Base-by-base conservation (phyloP, 2,329 filamentous ascomycete species). In the Tricladium varicosporioides region DNA sequence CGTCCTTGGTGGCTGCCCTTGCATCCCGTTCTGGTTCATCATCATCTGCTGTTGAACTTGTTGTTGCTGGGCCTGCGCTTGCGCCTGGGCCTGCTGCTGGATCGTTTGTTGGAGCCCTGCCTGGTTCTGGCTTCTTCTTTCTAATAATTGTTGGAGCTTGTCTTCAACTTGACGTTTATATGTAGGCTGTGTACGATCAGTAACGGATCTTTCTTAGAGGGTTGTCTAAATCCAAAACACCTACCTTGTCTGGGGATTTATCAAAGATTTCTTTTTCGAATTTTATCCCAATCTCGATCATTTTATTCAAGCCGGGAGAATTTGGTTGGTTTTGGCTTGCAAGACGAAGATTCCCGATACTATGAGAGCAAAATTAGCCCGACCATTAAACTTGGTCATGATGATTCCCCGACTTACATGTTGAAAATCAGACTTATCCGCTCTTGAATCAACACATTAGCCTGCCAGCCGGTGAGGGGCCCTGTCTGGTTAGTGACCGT, bases 1-100 rank as follows among this genome's bases (percentile, higher is more conserved):
- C 11, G 75, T 76, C 36, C 81, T 76, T 42, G 76, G 75, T 73
- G 83, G 78, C 60, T 80, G 76, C 11, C 73, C 75, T 58, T 79
- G 78, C 73, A 82, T 77, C 5, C 66, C 67, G 56, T 76, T 78
- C 54, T 78, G 78, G 57, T 75, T 80, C 74, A 83, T 77, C 73
- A 84, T 76, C 58, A 80, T 76, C 71, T 83, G 74, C 58, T 79
- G 75, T 50, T 76, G 74, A 5, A 70, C 58, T 54, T 72, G 70
- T 7, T 72, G 68, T 56, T 73, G 73, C 54, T 74, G 74, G 4
- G 68, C 73, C 45, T 78, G 73, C 0, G 73, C 74, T 54, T 75
- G 74, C 13, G 71, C 71, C 57, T 69, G 66, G n/a, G 63, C 65
- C 51, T 70, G 67, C 14, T 69, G 68, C 46, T 74, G 73, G 68